Evolutionary conservation across 1,284 basidiomycete species (phyloP), one percentile per base, ranked within the genome.

Genomic region (Bjerkandera adusta): DNA sequence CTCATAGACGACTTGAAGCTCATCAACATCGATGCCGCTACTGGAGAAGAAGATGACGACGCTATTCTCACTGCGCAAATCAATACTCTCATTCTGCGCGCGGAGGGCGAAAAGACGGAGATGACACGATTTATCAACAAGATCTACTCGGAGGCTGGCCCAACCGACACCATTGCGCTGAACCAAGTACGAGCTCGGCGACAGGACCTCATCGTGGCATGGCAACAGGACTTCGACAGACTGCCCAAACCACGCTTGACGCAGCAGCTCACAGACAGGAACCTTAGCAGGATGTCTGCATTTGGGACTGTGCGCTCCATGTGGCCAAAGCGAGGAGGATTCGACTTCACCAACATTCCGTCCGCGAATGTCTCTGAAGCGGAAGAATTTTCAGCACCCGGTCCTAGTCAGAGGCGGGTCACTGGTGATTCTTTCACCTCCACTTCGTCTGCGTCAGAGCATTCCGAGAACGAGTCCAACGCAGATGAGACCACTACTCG

Each of bases 201-300:
- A 34, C 95, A 97, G 68, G 92, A 97, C 61, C 90, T 89, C 65
- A 93, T 97, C 43, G 92, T 97, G n/a, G 89, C 89, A 34, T 98
- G 95, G 92, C 94, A 97, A 62, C 78, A 81, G 48, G 88, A 92
- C 59, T 92, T 94, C 60, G 85, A 90, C 58, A 77, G 76, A 45
- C 70, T 83, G 48, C 87, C 85, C 2, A 88, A 84, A 58, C 79
- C 80, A 2, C 76, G 79, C 32, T 46, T 58, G 49, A 70, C 53
- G 12, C 72, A 73, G 30, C 37, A 36, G 12, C 57, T 66, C 1
- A 51, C 65, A 11, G 79, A 81, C 48, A 75, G 77, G 53, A 71
- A 65, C 44, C 67, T 67, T 33, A 77, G 78, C 47, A 71, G 77
- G 50, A 59, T 73, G 3, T 85, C 85, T 21, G 73, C 82, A 0